These are phyloP conservation scores for Stevia rebaudiana DNA, from an alignment of 140 eudicot genomes.

Conservation along the genomic window DNA sequence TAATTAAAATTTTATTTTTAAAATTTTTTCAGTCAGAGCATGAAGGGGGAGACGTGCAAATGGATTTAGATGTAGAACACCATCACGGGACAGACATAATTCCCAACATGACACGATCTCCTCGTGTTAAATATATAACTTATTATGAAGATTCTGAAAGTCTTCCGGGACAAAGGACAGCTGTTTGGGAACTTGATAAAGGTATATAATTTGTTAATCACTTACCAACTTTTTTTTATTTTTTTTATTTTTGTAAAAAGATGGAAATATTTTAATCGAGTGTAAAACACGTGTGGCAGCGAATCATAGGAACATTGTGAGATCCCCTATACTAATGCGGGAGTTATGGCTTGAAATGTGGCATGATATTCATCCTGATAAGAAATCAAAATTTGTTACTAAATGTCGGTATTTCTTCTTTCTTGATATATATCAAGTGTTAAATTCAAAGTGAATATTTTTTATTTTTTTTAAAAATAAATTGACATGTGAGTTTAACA, in stretches of 20 bases:
- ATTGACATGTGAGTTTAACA: constrained; percentile 29
- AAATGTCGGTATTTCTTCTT: constrained; percentile 41
- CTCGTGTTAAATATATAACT: constrained; percentile 77
- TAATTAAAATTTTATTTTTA: not conserved
- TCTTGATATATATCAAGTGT: constrained; percentile 1
- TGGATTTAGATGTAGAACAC: constrained; percentile 60
- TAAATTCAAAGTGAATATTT: not conserved
- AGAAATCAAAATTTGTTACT: constrained; percentile 69
- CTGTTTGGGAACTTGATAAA: constrained; percentile 96
- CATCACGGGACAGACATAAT: constrained; percentile 49
- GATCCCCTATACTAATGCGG: constrained; percentile 79
- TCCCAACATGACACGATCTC: constrained; percentile 84
- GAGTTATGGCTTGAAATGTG: constrained; percentile 99
- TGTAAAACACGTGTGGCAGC: constrained; percentile 38
- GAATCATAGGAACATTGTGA: constrained; percentile 84
- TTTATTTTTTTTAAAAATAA: not conserved
- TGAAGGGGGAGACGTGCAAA: constrained; percentile 85
- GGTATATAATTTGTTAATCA: constrained; percentile 39
- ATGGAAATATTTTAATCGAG: not conserved
- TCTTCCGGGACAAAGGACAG: constrained; percentile 86
- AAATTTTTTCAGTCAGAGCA: constrained; percentile 68
- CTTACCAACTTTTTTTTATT: not conserved
- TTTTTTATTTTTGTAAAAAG: no score
- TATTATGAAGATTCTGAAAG: constrained; percentile 90
- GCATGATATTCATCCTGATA: constrained; percentile 94